These are phyloP conservation scores for Ustilago cynodontis DNA, from an alignment of 1,284 basidiomycete genomes.

Conservation along the genomic window DNA sequence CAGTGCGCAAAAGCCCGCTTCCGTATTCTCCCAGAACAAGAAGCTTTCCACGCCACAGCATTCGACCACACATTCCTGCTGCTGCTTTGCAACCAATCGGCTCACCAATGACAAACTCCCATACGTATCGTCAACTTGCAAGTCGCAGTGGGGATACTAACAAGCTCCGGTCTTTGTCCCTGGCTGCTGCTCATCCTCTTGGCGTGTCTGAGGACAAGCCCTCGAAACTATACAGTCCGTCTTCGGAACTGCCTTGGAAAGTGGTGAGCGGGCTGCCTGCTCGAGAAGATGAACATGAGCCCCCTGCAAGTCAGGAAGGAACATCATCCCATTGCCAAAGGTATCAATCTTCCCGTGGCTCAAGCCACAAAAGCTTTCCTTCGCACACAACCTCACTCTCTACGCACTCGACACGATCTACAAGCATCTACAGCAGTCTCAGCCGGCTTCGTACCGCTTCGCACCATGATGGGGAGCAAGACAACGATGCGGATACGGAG, in stretches of 20 bases:
- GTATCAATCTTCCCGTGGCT: constrained; percentile 9
- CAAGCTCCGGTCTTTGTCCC: constrained; percentile 25
- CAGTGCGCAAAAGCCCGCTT: constrained; percentile 10
- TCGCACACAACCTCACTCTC: constrained; percentile 17
- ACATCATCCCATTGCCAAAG: background rate
- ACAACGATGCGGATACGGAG: background rate
- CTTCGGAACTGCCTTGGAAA: background rate
- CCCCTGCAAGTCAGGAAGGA: too few species aligned
- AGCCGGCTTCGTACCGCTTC: background rate
- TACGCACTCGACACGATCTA: constrained; percentile 13
- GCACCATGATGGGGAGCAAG: background rate
- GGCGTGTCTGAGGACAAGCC: background rate
- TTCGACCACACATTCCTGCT: background rate
- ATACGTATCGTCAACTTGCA: background rate
- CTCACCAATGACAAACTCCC: constrained; percentile 8
- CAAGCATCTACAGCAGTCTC: constrained; percentile 24
- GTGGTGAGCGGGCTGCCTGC: background rate
- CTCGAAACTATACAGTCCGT: too few species aligned
- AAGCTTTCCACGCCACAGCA: background rate
- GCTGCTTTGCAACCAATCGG: background rate
- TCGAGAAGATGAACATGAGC: background rate
- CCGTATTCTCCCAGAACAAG: constrained; percentile 9
- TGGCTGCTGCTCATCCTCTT: constrained; percentile 20
- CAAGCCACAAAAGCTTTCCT: constrained; percentile 21
- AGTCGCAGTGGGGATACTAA: background rate